These are phyloP conservation scores for Grosmannia serpens DNA, from an alignment of 2,329 filamentous ascomycete species.

Conservation along the genomic window DNA sequence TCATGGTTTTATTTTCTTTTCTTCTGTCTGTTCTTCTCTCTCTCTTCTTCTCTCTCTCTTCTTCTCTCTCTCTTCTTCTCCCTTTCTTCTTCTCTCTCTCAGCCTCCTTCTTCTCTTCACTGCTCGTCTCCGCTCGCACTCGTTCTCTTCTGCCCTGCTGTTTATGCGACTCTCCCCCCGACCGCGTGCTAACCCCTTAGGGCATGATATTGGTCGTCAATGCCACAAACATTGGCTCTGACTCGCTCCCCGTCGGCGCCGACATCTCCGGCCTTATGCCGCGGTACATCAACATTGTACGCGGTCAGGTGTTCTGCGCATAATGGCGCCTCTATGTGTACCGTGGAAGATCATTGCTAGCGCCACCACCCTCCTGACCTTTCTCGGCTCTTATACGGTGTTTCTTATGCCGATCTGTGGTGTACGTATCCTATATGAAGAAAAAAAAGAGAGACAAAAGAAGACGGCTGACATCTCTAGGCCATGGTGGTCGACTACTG, in stretches of 20 bases:
- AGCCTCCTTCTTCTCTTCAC: too few relatives aligned
- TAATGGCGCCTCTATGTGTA: slow-evolving; percentile 23
- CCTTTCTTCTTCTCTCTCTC: too few relatives aligned
- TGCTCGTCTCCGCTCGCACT: too few relatives aligned
- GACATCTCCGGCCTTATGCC: slow-evolving; percentile 30
- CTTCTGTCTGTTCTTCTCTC: background rate
- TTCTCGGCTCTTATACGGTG: slow-evolving; percentile 27
- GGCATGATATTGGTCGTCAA: slow-evolving; percentile 21
- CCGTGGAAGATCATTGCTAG: slow-evolving; percentile 31
- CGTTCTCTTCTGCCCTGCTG: too few relatives aligned
- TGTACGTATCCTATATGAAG: background rate
- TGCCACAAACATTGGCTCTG: slow-evolving; percentile 27
- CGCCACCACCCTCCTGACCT: slow-evolving; percentile 28
- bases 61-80: background rate
- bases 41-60: background rate
- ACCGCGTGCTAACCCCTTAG: background rate
- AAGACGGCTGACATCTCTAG: background rate
- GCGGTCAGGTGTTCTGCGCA: slow-evolving; percentile 28
- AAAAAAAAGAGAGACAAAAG: background rate
- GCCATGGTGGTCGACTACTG: slow-evolving; percentile 14
- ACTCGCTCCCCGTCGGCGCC: slow-evolving; percentile 27
- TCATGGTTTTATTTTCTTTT: background rate
- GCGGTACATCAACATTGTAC: slow-evolving; percentile 28
- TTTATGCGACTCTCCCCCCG: too few relatives aligned
- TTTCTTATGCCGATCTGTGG: slow-evolving; percentile 27